Percentiles rank a stretch among this genome's conserved stretches.
Conservation (phyloP, 1,284 basidiomycete genomes). For the Anthracocystis walkeri region DNA sequence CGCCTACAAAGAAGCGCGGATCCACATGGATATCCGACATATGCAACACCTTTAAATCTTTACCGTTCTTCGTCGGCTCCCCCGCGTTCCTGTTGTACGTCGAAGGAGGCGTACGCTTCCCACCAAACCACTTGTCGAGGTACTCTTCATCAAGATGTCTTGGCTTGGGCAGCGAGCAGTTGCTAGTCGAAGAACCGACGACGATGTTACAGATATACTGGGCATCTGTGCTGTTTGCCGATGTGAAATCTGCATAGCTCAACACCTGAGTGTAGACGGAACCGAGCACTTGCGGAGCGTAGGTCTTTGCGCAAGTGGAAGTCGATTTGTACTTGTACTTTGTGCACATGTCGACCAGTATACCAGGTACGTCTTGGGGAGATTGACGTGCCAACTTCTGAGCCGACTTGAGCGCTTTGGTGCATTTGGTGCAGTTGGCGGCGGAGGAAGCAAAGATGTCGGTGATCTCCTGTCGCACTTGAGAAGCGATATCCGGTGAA, state of each 20-base stretch:
- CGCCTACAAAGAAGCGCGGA: constrained; percentile 80
- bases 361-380: constrained; percentile 75
- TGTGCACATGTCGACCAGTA: constrained; percentile 77
- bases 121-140: constrained; percentile 61
- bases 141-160: constrained; percentile 46
- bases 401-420: constrained; percentile 75
- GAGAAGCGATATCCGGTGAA: constrained; percentile 70
- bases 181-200: constrained; percentile 36
- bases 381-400: constrained; percentile 78
- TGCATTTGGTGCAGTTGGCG: constrained; percentile 76
- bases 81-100: constrained; percentile 41
- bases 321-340: constrained; percentile 74
- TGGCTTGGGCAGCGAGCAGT: constrained; percentile 54
- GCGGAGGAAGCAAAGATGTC: constrained; percentile 55
- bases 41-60: constrained; percentile 80
- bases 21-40: constrained; percentile 83
- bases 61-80: constrained; percentile 70
- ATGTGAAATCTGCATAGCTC: constrained; percentile 61
- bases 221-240: constrained; percentile 47
- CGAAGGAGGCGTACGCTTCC: constrained; percentile 37
- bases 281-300: constrained; percentile 48
- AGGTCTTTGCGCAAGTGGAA: constrained; percentile 68
- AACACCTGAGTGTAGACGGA: constrained; percentile 62
- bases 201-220: constrained; percentile 64
- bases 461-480: constrained; percentile 71